Conservation (phyloP, 2,329 filamentous ascomycete genomes). For the Spiromastix sp. region DNA sequence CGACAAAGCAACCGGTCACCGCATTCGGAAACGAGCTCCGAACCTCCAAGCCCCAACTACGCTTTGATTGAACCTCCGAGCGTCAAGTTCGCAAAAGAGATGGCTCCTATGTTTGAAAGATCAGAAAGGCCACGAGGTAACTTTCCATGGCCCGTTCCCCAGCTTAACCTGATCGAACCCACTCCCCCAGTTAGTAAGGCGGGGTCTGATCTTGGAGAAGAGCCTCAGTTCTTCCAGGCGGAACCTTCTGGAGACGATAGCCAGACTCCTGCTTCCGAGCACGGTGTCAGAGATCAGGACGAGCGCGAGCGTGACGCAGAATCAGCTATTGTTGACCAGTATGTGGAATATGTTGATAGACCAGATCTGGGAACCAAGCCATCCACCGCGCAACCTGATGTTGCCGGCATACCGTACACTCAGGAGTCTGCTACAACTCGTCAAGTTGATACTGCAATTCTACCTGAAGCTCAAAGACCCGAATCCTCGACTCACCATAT, state of each 20-base stretch:
- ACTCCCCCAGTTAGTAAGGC: slow-evolving; percentile 44
- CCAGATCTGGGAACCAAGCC: neutral
- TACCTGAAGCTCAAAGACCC: slow-evolving; percentile 26
- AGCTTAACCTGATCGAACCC: slow-evolving; percentile 47
- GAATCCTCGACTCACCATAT: slow-evolving; percentile 37
- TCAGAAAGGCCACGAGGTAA: slow-evolving; percentile 10
- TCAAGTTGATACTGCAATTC: slow-evolving; percentile 9
- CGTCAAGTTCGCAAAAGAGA: slow-evolving; percentile 14
- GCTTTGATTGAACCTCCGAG: slow-evolving; percentile 22
- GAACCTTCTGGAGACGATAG: neutral
- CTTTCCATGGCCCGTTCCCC: slow-evolving; percentile 39
- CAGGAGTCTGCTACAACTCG: neutral
- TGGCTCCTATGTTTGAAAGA: slow-evolving; percentile 11
- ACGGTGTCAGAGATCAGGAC: neutral
- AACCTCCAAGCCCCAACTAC: slow-evolving; percentile 18
- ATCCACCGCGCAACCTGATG: neutral
- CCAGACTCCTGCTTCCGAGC: neutral
- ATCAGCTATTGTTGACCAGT: neutral
- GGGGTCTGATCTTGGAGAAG: slow-evolving; percentile 24
- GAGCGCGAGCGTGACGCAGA: too few species aligned
- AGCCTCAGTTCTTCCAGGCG: neutral
- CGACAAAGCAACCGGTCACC: slow-evolving; percentile 26
- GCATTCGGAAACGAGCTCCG: slow-evolving; percentile 8
- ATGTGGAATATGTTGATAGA: slow-evolving; percentile 1
- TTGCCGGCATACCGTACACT: neutral